Conservation (phyloP, 108 stramenopile genomes). For the Cyclotella baltica region DNA sequence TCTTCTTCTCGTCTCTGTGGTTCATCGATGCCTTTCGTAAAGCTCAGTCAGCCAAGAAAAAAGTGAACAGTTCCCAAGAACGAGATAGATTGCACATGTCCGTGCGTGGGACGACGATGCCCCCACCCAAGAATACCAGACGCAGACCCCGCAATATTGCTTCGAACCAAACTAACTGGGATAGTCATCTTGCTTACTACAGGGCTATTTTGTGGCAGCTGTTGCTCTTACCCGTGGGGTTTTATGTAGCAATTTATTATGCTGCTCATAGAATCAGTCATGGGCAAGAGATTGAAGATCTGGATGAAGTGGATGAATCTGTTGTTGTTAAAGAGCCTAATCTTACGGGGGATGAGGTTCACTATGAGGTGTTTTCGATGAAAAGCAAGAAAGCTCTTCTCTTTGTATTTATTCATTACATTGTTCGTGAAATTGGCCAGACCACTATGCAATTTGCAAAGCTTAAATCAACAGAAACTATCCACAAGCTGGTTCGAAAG, state of each 20-base stretch:
- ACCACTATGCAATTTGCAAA: background rate
- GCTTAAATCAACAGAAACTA: background rate
- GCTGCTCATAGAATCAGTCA: background rate
- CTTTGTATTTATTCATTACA: background rate
- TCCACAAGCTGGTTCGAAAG: too few relatives aligned
- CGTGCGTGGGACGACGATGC: background rate
- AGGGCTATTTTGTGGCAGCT: conserved; percentile 1
- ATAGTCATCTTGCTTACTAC: background rate
- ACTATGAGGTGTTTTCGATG: conserved; percentile 1
- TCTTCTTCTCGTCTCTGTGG: conserved; percentile 4
- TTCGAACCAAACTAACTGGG: too few relatives aligned
- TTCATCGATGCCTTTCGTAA: conserved; percentile 1
- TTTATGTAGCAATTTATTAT: background rate
- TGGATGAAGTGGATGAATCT: background rate
- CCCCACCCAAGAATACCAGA: background rate
- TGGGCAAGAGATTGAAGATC: background rate
- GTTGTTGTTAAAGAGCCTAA: background rate
- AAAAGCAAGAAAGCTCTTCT: background rate
- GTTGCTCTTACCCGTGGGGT: conserved; percentile 13
- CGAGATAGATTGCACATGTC: too few relatives aligned
- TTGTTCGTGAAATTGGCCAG: conserved; percentile 2
- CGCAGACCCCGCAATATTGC: too few relatives aligned
- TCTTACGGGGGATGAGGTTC: background rate
- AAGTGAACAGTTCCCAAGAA: background rate
- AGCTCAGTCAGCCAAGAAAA: background rate